Conservation (phyloP, 2,329 filamentous ascomycete species). For the Rhinocladiella similis region DNA sequence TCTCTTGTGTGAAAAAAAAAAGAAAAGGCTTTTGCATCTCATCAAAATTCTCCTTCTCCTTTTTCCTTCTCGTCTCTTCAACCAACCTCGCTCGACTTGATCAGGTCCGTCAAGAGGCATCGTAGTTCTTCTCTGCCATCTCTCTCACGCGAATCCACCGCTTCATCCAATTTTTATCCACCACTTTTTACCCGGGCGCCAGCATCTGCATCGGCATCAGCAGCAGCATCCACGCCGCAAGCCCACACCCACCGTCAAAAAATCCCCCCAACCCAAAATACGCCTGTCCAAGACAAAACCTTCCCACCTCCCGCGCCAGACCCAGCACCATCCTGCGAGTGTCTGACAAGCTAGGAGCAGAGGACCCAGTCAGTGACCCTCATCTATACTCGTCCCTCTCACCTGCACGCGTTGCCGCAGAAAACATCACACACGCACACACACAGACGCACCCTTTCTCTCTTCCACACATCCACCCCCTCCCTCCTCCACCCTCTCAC, state of each 20-base stretch:
- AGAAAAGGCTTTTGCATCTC: not conserved
- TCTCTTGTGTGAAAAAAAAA: not conserved
- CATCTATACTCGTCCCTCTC: conserved; percentile 22
- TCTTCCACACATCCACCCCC: conserved; percentile 22
- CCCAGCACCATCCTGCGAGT: conserved; percentile 27
- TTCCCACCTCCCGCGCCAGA: conserved; percentile 25
- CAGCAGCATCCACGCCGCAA: not conserved
- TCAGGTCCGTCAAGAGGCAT: not conserved
- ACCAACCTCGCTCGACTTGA: not conserved
- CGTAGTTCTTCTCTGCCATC: not conserved
- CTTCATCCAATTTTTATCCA: not conserved
- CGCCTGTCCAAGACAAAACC: conserved; percentile 22
- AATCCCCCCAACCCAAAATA: conserved; percentile 15
- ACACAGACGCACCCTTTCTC: conserved; percentile 7
- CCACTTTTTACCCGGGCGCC: not conserved
- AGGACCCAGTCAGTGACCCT: conserved; percentile 24
- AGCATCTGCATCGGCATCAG: not conserved
- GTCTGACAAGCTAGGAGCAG: conserved; percentile 19
- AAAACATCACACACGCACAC: conserved; percentile 7
- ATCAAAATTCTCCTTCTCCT: not conserved
- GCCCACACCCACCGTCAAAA: conserved; percentile 1
- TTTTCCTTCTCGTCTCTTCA: not conserved
- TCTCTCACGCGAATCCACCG: not conserved
- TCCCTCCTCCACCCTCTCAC: conserved; percentile 22
- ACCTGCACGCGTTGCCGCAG: conserved; percentile 14